Evolutionary conservation across 2,329 filamentous ascomycete species (phyloP).

Genomic region (Aspergillus uvarum): DNA sequence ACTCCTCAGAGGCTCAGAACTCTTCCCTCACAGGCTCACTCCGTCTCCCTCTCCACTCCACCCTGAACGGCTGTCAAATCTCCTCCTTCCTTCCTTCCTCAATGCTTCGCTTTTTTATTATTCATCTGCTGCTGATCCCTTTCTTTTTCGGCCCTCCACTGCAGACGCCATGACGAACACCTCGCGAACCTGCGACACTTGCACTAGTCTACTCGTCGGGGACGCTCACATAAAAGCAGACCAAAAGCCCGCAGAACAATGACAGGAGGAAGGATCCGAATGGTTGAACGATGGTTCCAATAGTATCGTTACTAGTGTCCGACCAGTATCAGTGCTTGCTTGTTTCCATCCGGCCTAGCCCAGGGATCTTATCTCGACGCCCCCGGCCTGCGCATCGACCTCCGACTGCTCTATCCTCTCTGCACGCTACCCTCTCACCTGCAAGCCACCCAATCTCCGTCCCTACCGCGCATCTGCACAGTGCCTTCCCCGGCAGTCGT

Average conservation of each 20-base stretch:
- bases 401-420: neutral
- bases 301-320: neutral
- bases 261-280: neutral
- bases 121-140: neutral
- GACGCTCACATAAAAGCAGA: neutral
- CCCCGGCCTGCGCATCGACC: neutral
- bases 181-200: neutral
- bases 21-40: too few species aligned
- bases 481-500: neutral
- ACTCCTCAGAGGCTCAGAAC: too few species aligned
- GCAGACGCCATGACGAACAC: neutral
- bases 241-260: neutral
- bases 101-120: neutral
- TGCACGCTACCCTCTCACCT: neutral
- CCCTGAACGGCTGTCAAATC: conserved; percentile 8
- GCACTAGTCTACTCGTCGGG: too few species aligned
- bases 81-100: neutral
- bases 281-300: neutral
- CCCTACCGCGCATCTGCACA: conserved; percentile 4
- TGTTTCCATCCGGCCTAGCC: neutral
- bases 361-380: neutral
- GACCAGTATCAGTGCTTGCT: neutral
- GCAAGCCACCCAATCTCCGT: conserved; percentile 1
- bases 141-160: neutral
- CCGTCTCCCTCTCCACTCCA: neutral